A percentile compares a stretch with the other conserved stretches of the same genome.
These are phyloP conservation scores for Pneumocystis jirovecii DNA, from an alignment of 1,139 yeast species.

Conservation along the genomic window DNA sequence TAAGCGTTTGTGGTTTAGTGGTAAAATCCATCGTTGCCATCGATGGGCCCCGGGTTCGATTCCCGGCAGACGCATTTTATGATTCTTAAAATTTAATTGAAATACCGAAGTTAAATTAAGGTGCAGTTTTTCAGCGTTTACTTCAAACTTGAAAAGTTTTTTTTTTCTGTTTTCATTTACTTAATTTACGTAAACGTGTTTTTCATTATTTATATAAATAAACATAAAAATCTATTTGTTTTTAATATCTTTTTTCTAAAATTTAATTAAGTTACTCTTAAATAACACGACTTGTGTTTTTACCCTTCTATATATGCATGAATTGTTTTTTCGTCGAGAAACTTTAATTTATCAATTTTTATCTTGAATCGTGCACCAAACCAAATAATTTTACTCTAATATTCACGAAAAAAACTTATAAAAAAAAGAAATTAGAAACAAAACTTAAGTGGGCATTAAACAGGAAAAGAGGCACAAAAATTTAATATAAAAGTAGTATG, in stretches of 20 bases:
- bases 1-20: slow-evolving; percentile 36
- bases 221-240: too few species aligned
- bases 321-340: neutral
- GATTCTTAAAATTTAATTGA: too few species aligned
- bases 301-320: too few species aligned
- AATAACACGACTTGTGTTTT: neutral
- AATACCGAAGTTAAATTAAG: too few species aligned
- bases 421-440: neutral
- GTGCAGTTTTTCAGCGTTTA: too few species aligned
- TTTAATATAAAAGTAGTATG: neutral
- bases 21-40: slow-evolving; percentile 40
- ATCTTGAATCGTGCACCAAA: neutral
- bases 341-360: neutral
- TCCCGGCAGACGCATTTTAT: slow-evolving; percentile 35
- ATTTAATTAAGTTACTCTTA: neutral
- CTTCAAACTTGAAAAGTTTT: too few species aligned
- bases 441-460: neutral
- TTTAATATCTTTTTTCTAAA: too few species aligned
- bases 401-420: neutral
- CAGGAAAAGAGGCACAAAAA: neutral
- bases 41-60: slow-evolving; percentile 43
- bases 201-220: too few species aligned
- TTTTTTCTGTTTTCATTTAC: neutral
- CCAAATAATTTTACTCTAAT: neutral
- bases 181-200: neutral